Conservation (phyloP, 2,329 filamentous ascomycete species). For the Fusarium phyllophilum region DNA sequence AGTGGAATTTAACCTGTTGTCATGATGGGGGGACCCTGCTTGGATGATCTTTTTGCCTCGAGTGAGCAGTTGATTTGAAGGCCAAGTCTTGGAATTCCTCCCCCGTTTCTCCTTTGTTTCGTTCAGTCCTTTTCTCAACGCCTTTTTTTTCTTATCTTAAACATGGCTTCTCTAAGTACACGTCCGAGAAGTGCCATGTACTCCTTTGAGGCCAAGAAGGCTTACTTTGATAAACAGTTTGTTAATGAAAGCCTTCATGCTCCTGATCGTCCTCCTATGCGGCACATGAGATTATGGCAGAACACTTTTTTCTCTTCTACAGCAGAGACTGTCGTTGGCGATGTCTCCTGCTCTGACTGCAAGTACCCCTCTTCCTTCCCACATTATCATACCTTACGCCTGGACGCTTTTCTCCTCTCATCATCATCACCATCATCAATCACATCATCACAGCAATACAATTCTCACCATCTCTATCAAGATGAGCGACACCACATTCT, state of each 20-base stretch:
- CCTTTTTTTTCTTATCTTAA: neutral
- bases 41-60: neutral
- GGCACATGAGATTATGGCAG: neutral
- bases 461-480: no score
- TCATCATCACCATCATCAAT: no score
- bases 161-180: neutral
- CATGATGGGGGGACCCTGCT: neutral
- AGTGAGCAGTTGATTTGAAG: neutral
- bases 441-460: no score
- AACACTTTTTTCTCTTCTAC: conserved; percentile 18
- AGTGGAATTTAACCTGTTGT: no score
- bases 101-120: neutral
- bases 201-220: neutral
- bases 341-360: no score
- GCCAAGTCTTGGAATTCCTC: neutral
- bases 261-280: neutral
- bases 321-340: conserved; percentile 8
- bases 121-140: no score
- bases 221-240: neutral
- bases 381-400: no score
- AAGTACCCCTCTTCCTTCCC: no score
- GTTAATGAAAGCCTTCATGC: neutral
- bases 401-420: no score
- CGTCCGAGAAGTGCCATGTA: neutral
- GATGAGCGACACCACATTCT: no score